Evolutionary conservation across 2,329 filamentous ascomycete genomes (phyloP).

Genomic region (Sphaerostilbella broomeana): DNA sequence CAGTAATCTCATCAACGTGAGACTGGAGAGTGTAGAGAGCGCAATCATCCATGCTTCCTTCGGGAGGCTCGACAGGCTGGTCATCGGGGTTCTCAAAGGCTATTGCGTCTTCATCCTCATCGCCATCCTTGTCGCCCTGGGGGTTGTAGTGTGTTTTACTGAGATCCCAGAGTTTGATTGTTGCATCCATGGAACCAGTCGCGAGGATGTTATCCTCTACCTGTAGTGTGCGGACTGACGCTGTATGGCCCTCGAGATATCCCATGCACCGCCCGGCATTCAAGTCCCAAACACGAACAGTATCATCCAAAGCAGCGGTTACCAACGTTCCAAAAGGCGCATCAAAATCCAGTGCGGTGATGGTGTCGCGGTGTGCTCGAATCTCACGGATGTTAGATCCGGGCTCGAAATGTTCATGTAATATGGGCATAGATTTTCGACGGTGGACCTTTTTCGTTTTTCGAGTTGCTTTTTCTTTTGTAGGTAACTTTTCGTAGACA

Average conservation of each 20-base stretch:
- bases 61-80: slow-evolving; percentile 60
- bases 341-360: slow-evolving; percentile 92
- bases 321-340: slow-evolving; percentile 95
- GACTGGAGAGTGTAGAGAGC: slow-evolving; percentile 81
- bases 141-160: slow-evolving; percentile 81
- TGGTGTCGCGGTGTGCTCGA: slow-evolving; percentile 77
- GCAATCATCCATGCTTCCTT: slow-evolving; percentile 82
- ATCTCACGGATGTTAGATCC: slow-evolving; percentile 85
- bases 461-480: slow-evolving; percentile 39
- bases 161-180: slow-evolving; percentile 90
- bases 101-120: slow-evolving; percentile 59
- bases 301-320: slow-evolving; percentile 85
- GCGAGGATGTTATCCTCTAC: slow-evolving; percentile 94
- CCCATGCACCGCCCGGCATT: slow-evolving; percentile 91
- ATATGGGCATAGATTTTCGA: slow-evolving; percentile 82
- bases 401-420: slow-evolving; percentile 91
- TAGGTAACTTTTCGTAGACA: slow-evolving; percentile 86
- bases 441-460: slow-evolving; percentile 51
- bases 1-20: slow-evolving; percentile 91
- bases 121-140: slow-evolving; percentile 52
- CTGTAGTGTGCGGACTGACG: slow-evolving; percentile 85
- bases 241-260: slow-evolving; percentile 84
- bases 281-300: slow-evolving; percentile 91
- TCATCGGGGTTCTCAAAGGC: slow-evolving; percentile 68
- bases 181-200: slow-evolving; percentile 90